phyloP scores from a whole-genome alignment of 805 yeast genomes.

The Metschnikowia matae region DNA sequence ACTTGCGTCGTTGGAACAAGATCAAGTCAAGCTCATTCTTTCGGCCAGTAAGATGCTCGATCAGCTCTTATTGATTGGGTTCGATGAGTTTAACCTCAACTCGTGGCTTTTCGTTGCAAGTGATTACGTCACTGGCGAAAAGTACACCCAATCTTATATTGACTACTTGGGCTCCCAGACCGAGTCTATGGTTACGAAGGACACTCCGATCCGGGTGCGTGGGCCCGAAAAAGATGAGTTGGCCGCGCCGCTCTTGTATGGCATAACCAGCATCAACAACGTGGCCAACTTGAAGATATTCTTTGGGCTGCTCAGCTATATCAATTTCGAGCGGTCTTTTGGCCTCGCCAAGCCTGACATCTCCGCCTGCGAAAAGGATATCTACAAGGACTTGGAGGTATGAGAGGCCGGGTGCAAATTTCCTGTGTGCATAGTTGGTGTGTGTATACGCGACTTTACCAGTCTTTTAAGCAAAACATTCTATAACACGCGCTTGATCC shows the following conservation, averaged over 20 bases:
- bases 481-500: not conserved
- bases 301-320: constrained; percentile 61
- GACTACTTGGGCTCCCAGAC: constrained; percentile 43
- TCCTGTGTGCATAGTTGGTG: not conserved
- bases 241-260: constrained; percentile 44
- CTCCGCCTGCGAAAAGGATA: constrained; percentile 48
- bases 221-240: constrained; percentile 22
- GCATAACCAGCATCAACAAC: constrained; percentile 35
- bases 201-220: constrained; percentile 34
- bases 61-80: constrained; percentile 57
- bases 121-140: constrained; percentile 41
- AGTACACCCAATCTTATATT: constrained; percentile 34
- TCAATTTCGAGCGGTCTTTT: constrained; percentile 63
- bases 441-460: constrained; percentile 1
- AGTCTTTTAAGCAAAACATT: not conserved
- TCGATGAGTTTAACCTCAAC: constrained; percentile 70
- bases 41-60: constrained; percentile 78
- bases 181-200: constrained; percentile 30
- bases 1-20: constrained; percentile 24
- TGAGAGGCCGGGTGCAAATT: not conserved
- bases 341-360: constrained; percentile 36
- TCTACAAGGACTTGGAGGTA: constrained; percentile 49
- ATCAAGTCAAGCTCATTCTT: constrained; percentile 42
- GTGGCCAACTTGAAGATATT: constrained; percentile 54
- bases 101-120: constrained; percentile 87